Conservation (phyloP, 192 early-diverging fungal species). For the Coemansia sp. region DNA sequence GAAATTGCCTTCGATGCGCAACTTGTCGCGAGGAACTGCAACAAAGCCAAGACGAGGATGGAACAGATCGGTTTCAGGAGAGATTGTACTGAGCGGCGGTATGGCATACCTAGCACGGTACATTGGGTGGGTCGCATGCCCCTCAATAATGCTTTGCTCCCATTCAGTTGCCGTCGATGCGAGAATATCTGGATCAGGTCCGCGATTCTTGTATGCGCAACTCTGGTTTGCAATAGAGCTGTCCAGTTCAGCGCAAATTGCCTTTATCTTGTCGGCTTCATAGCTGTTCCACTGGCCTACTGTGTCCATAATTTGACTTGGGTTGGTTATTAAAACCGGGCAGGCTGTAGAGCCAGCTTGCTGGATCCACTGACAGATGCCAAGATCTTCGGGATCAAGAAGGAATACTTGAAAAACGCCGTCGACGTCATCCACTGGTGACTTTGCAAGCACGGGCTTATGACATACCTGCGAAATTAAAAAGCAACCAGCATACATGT, state of each 20-base stretch:
- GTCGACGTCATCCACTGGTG: background rate
- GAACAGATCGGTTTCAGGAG: constrained; percentile 42
- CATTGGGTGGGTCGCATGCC: constrained; percentile 72
- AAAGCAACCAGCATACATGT: constrained; percentile 16
- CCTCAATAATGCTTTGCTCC: constrained; percentile 65
- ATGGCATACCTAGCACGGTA: constrained; percentile 58
- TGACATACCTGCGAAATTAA: constrained; percentile 21
- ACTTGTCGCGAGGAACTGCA: constrained; percentile 45
- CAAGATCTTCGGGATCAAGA: constrained; percentile 50
- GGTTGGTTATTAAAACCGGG: constrained; percentile 11
- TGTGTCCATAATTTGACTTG: constrained; percentile 44
- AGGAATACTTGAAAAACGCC: constrained; percentile 14
- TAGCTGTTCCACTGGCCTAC: constrained; percentile 51
- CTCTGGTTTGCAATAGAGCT: constrained; percentile 57
- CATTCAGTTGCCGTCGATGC: constrained; percentile 55
- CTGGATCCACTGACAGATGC: constrained; percentile 27
- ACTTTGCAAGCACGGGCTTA: constrained; percentile 18
- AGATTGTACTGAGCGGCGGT: constrained; percentile 54
- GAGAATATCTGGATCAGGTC: constrained; percentile 27
- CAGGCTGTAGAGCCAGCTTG: background rate
- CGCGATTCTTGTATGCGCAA: constrained; percentile 32
- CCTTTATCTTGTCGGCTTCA: constrained; percentile 17
- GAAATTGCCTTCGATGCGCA: constrained; percentile 51
- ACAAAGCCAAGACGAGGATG: constrained; percentile 50
- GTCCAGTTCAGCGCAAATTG: constrained; percentile 53